phyloP scores from a whole-genome alignment of 352 stramenopile species.

The Thalassiosira livingstoniorum region DNA sequence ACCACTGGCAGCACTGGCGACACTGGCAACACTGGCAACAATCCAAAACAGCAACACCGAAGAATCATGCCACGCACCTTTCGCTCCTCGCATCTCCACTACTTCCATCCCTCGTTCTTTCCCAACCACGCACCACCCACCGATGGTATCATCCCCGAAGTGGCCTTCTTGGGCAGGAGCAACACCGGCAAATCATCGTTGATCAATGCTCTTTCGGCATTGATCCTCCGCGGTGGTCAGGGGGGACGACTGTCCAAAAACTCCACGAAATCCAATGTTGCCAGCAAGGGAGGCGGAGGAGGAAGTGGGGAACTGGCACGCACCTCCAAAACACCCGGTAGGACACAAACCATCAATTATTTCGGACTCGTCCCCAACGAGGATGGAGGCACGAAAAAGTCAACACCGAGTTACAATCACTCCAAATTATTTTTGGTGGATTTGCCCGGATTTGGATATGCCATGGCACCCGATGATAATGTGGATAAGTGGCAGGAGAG shows the following conservation, averaged over 20 bases:
- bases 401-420: constrained; percentile 4
- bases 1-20: too few relatives aligned
- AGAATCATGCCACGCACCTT: constrained; percentile 53
- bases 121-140: constrained; percentile 57
- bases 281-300: constrained; percentile 15
- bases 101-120: constrained; percentile 68
- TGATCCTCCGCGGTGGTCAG: constrained; percentile 12
- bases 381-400: not conserved
- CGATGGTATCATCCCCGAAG: constrained; percentile 66
- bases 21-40: too few relatives aligned
- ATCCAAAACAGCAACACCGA: constrained; percentile 14
- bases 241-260: too few relatives aligned
- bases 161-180: constrained; percentile 81
- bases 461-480: constrained; percentile 61
- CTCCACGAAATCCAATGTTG: too few relatives aligned
- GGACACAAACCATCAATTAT: constrained; percentile 80
- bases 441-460: constrained; percentile 82
- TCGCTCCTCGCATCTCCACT: constrained; percentile 57
- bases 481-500: constrained; percentile 76
- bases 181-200: constrained; percentile 85
- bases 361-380: constrained; percentile 69
- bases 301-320: constrained; percentile 64
- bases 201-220: constrained; percentile 29
- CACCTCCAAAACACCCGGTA: constrained; percentile 72
- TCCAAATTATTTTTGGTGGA: constrained; percentile 72